Conservation (phyloP, 176 grass and related monocot genomes). For the Carex cristatella region DNA sequence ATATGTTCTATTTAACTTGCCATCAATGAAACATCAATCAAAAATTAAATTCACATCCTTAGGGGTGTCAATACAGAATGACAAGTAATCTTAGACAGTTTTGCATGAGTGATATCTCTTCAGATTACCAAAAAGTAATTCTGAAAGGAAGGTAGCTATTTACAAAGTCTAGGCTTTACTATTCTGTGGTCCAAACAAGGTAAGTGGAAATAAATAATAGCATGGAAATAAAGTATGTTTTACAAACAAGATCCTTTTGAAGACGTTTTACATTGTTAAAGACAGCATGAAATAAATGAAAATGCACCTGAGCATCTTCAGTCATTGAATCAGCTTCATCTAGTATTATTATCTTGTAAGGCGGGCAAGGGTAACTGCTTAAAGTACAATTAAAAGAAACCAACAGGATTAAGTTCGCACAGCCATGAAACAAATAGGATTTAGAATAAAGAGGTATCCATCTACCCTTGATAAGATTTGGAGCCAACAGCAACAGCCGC, state of each 20-base stretch:
- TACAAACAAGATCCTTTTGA: not conserved
- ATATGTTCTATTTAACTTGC: not conserved
- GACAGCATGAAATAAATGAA: constrained; percentile 5
- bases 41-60: not conserved
- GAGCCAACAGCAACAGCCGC: constrained; percentile 96
- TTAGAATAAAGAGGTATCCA: not conserved
- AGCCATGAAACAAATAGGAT: constrained; percentile 23
- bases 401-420: not conserved
- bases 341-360: constrained; percentile 97
- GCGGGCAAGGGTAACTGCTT: constrained; percentile 89
- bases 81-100: not conserved
- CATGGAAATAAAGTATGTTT: not conserved
- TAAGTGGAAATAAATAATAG: too few relatives aligned
- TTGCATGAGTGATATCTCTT: not conserved
- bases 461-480: constrained; percentile 40
- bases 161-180: not conserved
- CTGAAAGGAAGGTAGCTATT: not conserved
- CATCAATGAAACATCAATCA: not conserved
- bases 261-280: not conserved
- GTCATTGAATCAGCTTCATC: constrained; percentile 99
- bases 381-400: constrained; percentile 13
- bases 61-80: not conserved
- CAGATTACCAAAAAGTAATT: not conserved
- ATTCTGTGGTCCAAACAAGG: not conserved
- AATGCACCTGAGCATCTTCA: constrained; percentile 95